Conservation (phyloP, 2,329 filamentous ascomycete species). For the Coniochaeta sp. region DNA sequence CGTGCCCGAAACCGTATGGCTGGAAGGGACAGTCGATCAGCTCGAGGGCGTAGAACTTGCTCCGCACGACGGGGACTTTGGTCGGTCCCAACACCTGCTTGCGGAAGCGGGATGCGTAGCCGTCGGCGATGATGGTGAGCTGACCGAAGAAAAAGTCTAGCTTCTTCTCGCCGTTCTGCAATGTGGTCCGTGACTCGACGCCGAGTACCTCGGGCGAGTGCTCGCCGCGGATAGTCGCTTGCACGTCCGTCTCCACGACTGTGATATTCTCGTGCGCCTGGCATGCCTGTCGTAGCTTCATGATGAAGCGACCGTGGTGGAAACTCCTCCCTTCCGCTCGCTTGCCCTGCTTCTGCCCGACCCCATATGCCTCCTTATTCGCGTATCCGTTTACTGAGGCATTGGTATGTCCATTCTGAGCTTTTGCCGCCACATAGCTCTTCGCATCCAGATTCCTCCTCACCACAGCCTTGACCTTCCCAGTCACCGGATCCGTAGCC, state of each 20-base stretch:
- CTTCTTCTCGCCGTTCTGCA: constrained; percentile 47
- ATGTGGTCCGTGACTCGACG: constrained; percentile 64
- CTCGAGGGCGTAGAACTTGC: constrained; percentile 90
- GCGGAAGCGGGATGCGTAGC: constrained; percentile 87
- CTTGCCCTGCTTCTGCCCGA: constrained; percentile 20
- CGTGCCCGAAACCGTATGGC: constrained; percentile 70
- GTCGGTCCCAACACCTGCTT: constrained; percentile 57
- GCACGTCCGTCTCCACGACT: constrained; percentile 83
- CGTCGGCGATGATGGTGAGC: constrained; percentile 84
- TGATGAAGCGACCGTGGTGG: constrained; percentile 92
- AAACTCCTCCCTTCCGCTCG: constrained; percentile 71
- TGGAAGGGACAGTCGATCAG: constrained; percentile 81
- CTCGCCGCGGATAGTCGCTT: constrained; percentile 63
- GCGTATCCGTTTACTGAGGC: constrained; percentile 17
- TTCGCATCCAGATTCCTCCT: constrained; percentile 6
- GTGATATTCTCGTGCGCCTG: constrained; percentile 73
- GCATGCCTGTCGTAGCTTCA: constrained; percentile 69
- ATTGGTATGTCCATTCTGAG: constrained; percentile 12
- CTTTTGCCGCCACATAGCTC: constrained; percentile 10
- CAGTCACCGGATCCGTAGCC: constrained; percentile 38
- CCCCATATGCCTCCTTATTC: constrained; percentile 10
- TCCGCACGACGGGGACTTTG: constrained; percentile 61
- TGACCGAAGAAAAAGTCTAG: constrained; percentile 78
- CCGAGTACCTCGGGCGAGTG: constrained; percentile 69
- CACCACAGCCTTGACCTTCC: constrained; percentile 24